phyloP scores from a whole-genome alignment of 2,329 filamentous ascomycete species.

The Dactylonectria macrodidyma region DNA sequence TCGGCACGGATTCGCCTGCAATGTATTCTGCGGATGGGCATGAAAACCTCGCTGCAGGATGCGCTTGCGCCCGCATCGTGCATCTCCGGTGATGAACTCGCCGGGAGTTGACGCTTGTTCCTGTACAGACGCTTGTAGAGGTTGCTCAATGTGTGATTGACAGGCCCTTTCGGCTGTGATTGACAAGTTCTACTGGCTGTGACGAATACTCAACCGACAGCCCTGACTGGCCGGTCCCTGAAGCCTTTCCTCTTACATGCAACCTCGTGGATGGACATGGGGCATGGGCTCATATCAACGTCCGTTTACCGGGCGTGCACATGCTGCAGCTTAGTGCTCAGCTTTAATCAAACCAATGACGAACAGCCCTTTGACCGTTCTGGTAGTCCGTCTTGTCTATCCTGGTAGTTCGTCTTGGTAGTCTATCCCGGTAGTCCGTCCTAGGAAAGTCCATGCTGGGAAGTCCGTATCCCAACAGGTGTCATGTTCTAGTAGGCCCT shows the following conservation, averaged over 20 bases:
- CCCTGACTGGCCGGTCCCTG: background rate
- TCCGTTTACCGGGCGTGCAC: conserved; percentile 29
- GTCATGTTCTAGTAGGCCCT: background rate
- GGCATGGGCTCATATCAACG: conserved; percentile 43
- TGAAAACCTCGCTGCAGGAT: background rate
- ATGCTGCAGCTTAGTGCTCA: conserved; percentile 4
- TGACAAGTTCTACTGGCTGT: background rate
- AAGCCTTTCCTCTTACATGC: background rate
- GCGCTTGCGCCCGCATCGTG: background rate
- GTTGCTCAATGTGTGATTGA: too few relatives aligned
- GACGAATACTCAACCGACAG: too few relatives aligned
- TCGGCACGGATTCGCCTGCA: background rate
- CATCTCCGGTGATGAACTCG: background rate
- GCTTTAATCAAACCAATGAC: conserved; percentile 13
- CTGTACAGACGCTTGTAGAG: too few relatives aligned
- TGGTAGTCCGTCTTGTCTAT: background rate
- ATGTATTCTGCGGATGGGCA: background rate
- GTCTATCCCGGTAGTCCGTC: too few relatives aligned
- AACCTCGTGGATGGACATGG: conserved; percentile 15
- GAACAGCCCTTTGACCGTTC: background rate
- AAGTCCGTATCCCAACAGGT: background rate
- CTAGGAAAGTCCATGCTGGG: background rate
- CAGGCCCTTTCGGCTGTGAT: too few relatives aligned
- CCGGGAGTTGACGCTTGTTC: background rate
- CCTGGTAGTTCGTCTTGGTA: too few relatives aligned